Evolutionary conservation across 2,329 filamentous ascomycete genomes (phyloP).

Genomic region (Exophiala viscosa): DNA sequence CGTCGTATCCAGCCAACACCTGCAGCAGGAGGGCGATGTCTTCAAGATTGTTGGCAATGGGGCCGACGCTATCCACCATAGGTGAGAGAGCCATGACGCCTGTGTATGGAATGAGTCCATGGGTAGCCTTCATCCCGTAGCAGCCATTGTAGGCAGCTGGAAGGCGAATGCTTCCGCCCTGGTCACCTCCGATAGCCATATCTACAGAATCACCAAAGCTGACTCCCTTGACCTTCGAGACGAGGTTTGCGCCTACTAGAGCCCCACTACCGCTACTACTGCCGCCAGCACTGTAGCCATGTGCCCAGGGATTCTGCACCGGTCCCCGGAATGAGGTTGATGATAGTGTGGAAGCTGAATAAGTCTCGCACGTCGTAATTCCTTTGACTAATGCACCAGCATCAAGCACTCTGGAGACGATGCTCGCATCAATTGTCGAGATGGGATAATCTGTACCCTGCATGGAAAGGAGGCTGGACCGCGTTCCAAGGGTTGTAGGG

Average conservation of each 20-base stretch:
- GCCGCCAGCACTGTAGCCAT: constrained; percentile 49
- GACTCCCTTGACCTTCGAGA: neutral
- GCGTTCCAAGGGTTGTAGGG: constrained; percentile 51
- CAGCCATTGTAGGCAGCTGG: constrained; percentile 41
- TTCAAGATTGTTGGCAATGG: constrained; percentile 38
- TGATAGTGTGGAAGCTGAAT: constrained; percentile 49
- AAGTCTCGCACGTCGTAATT: constrained; percentile 54
- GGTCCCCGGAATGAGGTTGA: constrained; percentile 47
- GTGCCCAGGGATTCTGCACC: constrained; percentile 45
- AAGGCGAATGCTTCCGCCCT: constrained; percentile 49
- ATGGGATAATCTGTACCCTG: constrained; percentile 50
- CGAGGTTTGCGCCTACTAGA: constrained; percentile 37
- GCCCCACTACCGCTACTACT: constrained; percentile 49
- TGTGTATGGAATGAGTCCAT: constrained; percentile 48
- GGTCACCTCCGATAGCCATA: constrained; percentile 47
- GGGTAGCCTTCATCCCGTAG: constrained; percentile 49
- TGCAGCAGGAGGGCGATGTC: constrained; percentile 42
- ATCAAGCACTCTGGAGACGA: constrained; percentile 50
- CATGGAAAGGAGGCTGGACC: constrained; percentile 28
- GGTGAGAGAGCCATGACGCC: constrained; percentile 45
- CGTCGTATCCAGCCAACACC: constrained; percentile 45
- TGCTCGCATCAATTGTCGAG: constrained; percentile 52
- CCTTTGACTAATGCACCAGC: constrained; percentile 51
- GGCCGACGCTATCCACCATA: constrained; percentile 48
- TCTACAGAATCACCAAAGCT: constrained; percentile 38